These are phyloP conservation scores for Globisporangium cylindrosporum DNA, from an alignment of 352 stramenopile species.

Conservation along the genomic window DNA sequence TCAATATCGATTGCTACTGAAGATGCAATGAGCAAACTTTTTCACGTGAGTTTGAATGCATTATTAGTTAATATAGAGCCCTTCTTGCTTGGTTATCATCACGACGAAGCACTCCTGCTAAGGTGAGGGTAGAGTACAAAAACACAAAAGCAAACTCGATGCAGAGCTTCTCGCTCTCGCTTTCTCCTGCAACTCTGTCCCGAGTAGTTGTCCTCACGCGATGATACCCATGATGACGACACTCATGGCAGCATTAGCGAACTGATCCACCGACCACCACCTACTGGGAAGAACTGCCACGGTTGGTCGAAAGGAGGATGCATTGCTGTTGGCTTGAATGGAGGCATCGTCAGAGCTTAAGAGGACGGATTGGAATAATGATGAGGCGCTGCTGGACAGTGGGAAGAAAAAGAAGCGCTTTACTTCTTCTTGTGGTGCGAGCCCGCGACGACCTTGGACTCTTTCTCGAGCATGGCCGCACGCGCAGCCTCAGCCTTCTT, in stretches of 20 bases:
- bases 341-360: slow-evolving; percentile 6
- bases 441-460: slow-evolving; percentile 24
- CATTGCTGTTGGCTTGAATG: slow-evolving; percentile 1
- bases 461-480: slow-evolving; percentile 27
- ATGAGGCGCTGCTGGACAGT: background rate
- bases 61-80: slow-evolving; percentile 13
- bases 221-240: background rate
- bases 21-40: background rate
- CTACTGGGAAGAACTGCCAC: background rate
- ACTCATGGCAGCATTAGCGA: background rate
- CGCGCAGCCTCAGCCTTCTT: slow-evolving; percentile 48
- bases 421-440: slow-evolving; percentile 54
- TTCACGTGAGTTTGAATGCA: background rate
- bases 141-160: slow-evolving; percentile 5
- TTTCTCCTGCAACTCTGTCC: background rate
- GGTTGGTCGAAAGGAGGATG: background rate
- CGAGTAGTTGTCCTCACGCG: background rate
- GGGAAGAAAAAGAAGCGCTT: background rate
- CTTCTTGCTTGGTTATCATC: background rate
- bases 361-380: background rate
- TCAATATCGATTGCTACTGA: background rate
- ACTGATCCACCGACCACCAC: background rate
- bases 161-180: background rate
- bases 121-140: slow-evolving; percentile 8
- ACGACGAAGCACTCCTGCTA: background rate